phyloP scores from a whole-genome alignment of 176 grass and related monocot genomes.

The Aegilops bicornis region DNA sequence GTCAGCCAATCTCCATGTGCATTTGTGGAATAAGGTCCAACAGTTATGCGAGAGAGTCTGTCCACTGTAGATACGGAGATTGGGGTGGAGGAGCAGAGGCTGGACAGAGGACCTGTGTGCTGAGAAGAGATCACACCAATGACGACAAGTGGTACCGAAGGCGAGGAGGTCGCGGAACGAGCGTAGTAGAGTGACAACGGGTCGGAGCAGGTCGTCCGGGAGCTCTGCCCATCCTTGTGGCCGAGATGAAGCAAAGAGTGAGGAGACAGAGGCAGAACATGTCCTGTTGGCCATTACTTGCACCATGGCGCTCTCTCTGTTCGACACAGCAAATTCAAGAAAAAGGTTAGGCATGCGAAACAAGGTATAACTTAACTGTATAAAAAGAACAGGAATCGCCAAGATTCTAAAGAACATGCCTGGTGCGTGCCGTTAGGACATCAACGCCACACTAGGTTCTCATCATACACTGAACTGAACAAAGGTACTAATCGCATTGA shows the following conservation, averaged over 20 bases:
- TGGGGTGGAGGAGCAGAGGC: neutral
- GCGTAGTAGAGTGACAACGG: neutral
- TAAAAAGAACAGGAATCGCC: no score
- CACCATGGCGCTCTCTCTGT: neutral
- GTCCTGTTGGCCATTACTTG: neutral
- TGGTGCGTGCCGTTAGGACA: neutral
- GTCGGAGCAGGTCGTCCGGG: neutral
- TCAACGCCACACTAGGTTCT: neutral
- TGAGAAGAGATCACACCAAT: neutral
- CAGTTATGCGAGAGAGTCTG: no score
- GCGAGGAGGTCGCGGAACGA: neutral
- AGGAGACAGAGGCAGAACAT: neutral
- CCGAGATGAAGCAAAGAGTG: neutral
- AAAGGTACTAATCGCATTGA: neutral
- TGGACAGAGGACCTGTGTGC: neutral
- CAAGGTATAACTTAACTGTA: no score
- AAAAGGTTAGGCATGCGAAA: neutral
- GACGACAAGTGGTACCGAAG: neutral
- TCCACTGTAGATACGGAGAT: neutral
- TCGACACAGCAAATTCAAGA: neutral
- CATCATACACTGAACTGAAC: neutral
- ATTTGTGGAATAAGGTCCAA: no score
- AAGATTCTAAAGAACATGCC: neutral
- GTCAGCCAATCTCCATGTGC: neutral
- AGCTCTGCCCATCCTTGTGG: neutral